Evolutionary conservation across 108 stramenopile genomes (phyloP), one percentile per base, ranked within the genome.

Genomic region (Chaetoceros muelleri): DNA sequence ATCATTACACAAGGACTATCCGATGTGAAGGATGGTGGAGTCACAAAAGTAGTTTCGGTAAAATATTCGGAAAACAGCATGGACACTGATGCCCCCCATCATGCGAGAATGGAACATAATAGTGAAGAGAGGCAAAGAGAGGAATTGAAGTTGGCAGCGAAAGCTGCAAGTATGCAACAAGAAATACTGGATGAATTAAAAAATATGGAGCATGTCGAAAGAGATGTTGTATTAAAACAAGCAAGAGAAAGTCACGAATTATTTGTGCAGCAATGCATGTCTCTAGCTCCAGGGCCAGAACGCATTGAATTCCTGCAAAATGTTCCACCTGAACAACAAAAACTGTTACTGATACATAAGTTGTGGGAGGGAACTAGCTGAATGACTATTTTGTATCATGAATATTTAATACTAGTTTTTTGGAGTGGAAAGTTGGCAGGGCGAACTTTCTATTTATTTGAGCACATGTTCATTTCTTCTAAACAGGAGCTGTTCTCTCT

Each of bases 21-120:
- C n/a, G 62, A 71, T 46, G 23, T 50, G 2, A 52, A 58, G 16
- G 65, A 78, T n/a, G 83, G 81, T 45, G 85, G 85, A 1, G 71
- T 64, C 21, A 87, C 85, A 17, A 48, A 81, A 24, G 74, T 87
- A 8, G 66, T 82, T 18, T 72, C 66, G 46, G 85, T 87, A 18
- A 66, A 72, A 13, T 79, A 78, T 62, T 76, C 81, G 13, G 85
- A 75, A 67, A 75, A 87, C 54, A 53, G 13, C 22, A 10, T 44
- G 44, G n/a, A 24, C 23, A 17, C 57, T 50, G 46, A 3, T 22
- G 57, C 57, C 31, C 44, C 46, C 2, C 24, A 53, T 20, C 23
- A 44, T 54, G 30, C 19, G 18, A 26, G 30, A n/a, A 59, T 59
- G 47, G 31, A 71, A 19, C 28, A 60, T 30, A 29, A 57, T 20